Conservation (phyloP, 2,329 filamentous ascomycete genomes). For the Scleromitrula shiraiana region DNA sequence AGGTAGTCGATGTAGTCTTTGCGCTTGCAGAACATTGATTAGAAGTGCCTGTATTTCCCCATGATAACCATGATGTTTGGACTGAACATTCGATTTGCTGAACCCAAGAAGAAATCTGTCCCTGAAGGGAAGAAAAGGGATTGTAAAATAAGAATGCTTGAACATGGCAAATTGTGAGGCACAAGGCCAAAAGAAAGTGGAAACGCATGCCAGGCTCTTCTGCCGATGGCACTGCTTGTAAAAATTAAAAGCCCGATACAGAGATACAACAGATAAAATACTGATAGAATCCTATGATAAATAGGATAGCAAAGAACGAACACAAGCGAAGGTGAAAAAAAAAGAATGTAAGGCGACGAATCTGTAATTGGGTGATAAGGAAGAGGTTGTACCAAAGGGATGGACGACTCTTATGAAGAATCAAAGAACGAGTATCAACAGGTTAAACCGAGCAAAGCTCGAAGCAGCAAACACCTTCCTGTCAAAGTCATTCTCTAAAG, state of each 20-base stretch:
- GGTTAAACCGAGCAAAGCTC: not conserved
- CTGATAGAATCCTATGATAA: not conserved
- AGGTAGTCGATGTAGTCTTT: not conserved
- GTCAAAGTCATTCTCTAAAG: not conserved
- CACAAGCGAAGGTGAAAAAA: not conserved
- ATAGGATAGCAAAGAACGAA: not conserved
- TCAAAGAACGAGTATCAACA: not conserved
- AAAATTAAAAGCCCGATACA: not conserved
- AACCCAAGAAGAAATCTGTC: not conserved
- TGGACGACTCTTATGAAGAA: not conserved
- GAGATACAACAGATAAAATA: not conserved
- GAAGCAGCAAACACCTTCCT: not conserved
- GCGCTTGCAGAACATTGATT: not conserved
- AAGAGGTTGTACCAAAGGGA: not conserved
- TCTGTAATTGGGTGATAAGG: not conserved
- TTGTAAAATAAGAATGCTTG: not conserved
- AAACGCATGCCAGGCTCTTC: not conserved
- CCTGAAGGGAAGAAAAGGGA: not conserved
- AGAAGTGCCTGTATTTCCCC: not conserved
- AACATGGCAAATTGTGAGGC: not conserved
- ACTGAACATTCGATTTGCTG: not conserved
- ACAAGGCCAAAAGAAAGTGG: conserved; percentile 4
- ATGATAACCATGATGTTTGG: not conserved
- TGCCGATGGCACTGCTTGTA: not conserved
- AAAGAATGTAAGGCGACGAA: not conserved